Base-by-base conservation (phyloP, 164 flowering plant species). In the Berberis thunbergii region DNA sequence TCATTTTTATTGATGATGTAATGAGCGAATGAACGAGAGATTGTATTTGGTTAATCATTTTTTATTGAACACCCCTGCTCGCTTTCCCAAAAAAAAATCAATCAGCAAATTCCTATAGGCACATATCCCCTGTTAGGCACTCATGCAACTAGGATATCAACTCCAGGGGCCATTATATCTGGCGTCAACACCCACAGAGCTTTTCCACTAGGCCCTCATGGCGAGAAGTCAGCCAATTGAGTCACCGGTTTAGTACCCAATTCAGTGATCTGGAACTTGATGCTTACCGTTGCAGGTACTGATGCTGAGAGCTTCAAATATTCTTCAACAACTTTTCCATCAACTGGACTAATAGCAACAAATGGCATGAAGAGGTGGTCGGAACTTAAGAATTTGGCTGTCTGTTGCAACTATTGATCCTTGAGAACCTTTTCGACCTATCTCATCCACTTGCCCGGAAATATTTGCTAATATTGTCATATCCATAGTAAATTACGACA, bases 201-300 rank as follows among this genome's bases (percentile, higher is more conserved):
- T 67, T 4, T 1, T 43, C 26, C 38, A 48, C 53, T 67, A 1
- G 75, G 80, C 10, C 77, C 77, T 53, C 75, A 12, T 5, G 75
- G 69, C 0, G 77, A 74, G 55, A 77, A 73, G 1, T 50, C 46
- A 0, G 75, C 77, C 55, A 69, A 73, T 38, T 71, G 68, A 1
- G 77, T 77, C 39, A 74, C 72, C 45, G 73, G 73, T 38, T 61
- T 72, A 1, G 64, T 55, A 11, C 76, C 74, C 43, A 74, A 9
- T 1, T 10, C 4, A 38, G 80, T 74, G 7, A 55, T 52, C 9
- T 45, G 69, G 48, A 74, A 74, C 67, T 62, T 26, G 13, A 74
- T 12, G 11, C 44, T 49, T 39, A 63, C 66, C 10, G 40, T 54
- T 7, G 59, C 50, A 9, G 57, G 42, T 54, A 63, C 7, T 5